Percentiles rank a stretch among this genome's conserved stretches.
phyloP scores from a whole-genome alignment of 345 rosid species.

The Bretschneidera sinensis region DNA sequence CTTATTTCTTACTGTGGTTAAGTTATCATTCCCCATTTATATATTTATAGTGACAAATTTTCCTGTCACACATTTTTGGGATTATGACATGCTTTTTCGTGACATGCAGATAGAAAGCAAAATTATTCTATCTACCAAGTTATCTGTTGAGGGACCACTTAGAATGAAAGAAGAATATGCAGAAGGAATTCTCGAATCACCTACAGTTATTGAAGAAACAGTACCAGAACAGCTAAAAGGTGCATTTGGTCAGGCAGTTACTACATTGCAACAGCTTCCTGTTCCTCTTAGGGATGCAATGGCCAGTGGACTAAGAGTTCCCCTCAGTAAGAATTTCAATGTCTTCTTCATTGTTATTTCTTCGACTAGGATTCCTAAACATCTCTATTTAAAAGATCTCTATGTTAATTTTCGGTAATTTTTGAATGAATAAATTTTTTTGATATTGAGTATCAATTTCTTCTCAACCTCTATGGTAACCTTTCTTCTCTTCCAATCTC shows the following conservation, averaged over 20 bases:
- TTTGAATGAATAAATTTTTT: too few relatives aligned
- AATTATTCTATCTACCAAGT: constrained; percentile 48
- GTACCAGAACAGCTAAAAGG: constrained; percentile 83
- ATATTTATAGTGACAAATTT: too few relatives aligned
- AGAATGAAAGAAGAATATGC: constrained; percentile 83
- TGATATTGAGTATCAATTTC: too few relatives aligned
- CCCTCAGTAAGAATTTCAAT: constrained; percentile 56
- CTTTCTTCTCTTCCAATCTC: too few relatives aligned
- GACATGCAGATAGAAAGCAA: constrained; percentile 79
- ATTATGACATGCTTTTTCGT: constrained; percentile 9
- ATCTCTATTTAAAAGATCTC: not conserved
- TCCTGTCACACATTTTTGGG: not conserved
- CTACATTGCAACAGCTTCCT: constrained; percentile 74
- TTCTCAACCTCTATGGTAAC: too few relatives aligned
- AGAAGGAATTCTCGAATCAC: constrained; percentile 77
- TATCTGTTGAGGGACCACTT: constrained; percentile 91
- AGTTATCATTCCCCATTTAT: too few relatives aligned
- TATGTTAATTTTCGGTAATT: not conserved
- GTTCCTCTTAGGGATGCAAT: constrained; percentile 59
- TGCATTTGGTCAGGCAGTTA: constrained; percentile 64
- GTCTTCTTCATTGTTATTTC: not conserved
- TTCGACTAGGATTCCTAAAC: not conserved
- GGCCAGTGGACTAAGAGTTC: constrained; percentile 68
- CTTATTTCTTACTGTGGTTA: too few relatives aligned
- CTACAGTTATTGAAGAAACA: constrained; percentile 74